Evolutionary conservation across 202 grass and related monocot species (phyloP), one percentile per base, ranked within the genome.

Genomic region (Dendrocalamus latiflorus): DNA sequence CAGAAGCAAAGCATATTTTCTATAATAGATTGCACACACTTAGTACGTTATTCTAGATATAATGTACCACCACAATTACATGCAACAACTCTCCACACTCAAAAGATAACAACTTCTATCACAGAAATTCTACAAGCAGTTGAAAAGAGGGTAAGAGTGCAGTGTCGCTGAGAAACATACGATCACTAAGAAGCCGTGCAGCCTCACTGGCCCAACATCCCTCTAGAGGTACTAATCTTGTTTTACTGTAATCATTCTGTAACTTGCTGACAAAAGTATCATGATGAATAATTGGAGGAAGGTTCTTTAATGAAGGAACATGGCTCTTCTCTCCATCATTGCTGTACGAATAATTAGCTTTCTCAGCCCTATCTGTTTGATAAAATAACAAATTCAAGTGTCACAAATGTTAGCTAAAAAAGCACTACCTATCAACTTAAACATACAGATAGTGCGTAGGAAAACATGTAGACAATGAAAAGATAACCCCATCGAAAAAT

Each of bases 191-290:
- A 85, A 91, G 85, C 43, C 74, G 81, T 43, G 85, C 74, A 47
- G 89, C 89, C 67, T 88, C 81, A 85, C 81, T 91, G n/a, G 81
- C 66, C 77, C 72, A 91, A 74, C 89, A 91, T 68, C 89, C 85
- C 26, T 88, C 85, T 45, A 91, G 73, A 22, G 85, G 85, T 60
- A 91, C 36, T 24, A 85, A 74, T 91, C 77, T 56, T 69, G 81
- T 57, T 72, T 91, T 72, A 78, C 53, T 74, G 66, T 74, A 77
- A 58, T 88, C 85, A 78, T 82, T 81, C 61, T 88, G 85, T n/a
- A 56, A 70, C 42, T 68, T 85, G 81, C 85, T 74, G 68, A 83
- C 65, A 76, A 90, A 86, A 56, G 88, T 43, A 42, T 90, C 88
- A 17, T 86, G 79, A 57, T 68, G 88, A 78, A 83, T 76, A 63